Evolutionary conservation across 2,329 filamentous ascomycete species (phyloP).

Genomic region (Pseudogymnoascus sp.): DNA sequence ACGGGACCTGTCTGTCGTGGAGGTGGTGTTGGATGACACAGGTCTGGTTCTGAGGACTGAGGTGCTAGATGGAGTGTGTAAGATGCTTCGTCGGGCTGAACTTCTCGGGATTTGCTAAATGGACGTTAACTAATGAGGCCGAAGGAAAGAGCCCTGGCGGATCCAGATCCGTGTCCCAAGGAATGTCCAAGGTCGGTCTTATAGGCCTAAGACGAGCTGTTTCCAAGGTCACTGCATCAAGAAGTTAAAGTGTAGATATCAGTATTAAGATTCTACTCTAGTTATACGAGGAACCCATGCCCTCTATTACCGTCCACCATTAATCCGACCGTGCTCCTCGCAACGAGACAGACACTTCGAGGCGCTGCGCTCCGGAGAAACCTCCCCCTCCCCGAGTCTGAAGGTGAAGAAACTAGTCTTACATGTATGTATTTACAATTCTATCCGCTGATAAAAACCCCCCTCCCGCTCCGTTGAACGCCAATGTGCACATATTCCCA

Average conservation of each 20-base stretch:
- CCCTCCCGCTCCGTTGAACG: background rate
- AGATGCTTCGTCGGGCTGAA: background rate
- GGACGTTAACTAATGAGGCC: background rate
- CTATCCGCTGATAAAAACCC: slow-evolving; percentile 1
- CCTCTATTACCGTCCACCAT: slow-evolving; percentile 4
- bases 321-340: background rate
- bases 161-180: background rate
- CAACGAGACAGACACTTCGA: background rate
- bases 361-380: background rate
- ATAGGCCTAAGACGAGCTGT: background rate
- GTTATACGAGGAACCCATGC: background rate
- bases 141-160: background rate
- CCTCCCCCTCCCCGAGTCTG: background rate
- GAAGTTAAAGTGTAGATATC: background rate
- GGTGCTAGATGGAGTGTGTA: background rate
- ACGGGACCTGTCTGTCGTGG: background rate
- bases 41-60: background rate
- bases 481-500: background rate
- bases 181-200: background rate
- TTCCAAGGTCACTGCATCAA: background rate
- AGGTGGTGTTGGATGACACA: background rate
- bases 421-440: slow-evolving; percentile 3
- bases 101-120: background rate
- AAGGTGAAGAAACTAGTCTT: slow-evolving; percentile 1
- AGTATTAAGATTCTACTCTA: slow-evolving; percentile 4